Percentiles rank a stretch among this genome's conserved stretches.
These are phyloP conservation scores for Dryas drummondii DNA, from an alignment of 306 rosid genomes.

Conservation along the genomic window DNA sequence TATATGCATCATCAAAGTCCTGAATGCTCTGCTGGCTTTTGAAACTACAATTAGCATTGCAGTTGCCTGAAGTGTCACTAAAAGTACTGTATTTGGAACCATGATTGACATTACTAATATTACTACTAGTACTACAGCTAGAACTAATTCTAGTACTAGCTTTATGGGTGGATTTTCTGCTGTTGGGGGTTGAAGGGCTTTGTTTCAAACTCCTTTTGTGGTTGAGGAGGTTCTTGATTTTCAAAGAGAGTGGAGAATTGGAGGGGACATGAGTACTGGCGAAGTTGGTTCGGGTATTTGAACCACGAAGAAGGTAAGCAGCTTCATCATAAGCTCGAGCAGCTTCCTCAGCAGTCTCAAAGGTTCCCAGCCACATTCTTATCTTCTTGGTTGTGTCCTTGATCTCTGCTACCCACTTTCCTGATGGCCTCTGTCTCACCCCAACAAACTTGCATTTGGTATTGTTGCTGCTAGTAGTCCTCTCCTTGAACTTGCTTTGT, in stretches of 20 bases:
- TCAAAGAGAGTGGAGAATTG: slow-evolving; percentile 60
- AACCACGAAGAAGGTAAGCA: slow-evolving; percentile 70
- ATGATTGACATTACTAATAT: background rate
- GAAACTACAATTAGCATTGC: background rate
- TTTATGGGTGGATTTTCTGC: slow-evolving; percentile 1
- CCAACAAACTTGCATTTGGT: slow-evolving; percentile 59
- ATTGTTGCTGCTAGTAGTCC: slow-evolving; percentile 10
- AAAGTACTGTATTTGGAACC: background rate
- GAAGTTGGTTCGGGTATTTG: slow-evolving; percentile 76
- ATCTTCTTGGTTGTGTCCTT: slow-evolving; percentile 80
- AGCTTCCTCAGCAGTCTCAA: slow-evolving; percentile 72
- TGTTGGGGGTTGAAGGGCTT: slow-evolving; percentile 17
- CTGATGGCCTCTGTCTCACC: slow-evolving; percentile 85
- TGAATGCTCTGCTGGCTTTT: slow-evolving; percentile 2
- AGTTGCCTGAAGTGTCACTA: background rate
- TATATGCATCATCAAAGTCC: slow-evolving; percentile 42
- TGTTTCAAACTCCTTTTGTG: slow-evolving; percentile 36
- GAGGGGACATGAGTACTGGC: slow-evolving; percentile 28
- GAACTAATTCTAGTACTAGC: slow-evolving; percentile 20
- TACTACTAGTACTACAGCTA: background rate
- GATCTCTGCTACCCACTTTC: slow-evolving; percentile 94
- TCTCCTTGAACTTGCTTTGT: slow-evolving; percentile 29
- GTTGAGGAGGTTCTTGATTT: slow-evolving; percentile 62
- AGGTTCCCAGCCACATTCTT: slow-evolving; percentile 91
- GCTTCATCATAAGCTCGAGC: slow-evolving; percentile 90